Evolutionary conservation across 2,329 filamentous ascomycete genomes (phyloP), one percentile per base, ranked within the genome.

Genomic region (Cladophialophora bantiana): DNA sequence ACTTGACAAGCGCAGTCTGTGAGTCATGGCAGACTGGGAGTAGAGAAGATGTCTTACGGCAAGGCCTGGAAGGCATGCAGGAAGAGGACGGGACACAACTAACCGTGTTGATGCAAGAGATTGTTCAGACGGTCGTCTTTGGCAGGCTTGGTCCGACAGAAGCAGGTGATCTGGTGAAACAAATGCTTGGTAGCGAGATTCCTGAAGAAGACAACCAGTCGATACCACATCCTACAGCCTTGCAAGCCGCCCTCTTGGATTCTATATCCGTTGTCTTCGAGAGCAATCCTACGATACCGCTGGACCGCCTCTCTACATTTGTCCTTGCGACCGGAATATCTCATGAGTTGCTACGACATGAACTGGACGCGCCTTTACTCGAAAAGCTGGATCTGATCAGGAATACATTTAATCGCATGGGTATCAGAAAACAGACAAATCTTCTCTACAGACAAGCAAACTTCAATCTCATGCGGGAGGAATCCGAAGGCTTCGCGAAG

Each of bases 401-500:
- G 58, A 88, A 90, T n/a, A 94, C 90, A 5, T 99, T 98, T 77
- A 84, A 86, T 65, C 90, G 90, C 71, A 88, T 95, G 76, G 90
- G 90, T 15, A 93, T 97, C 71, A 89, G 94, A 63, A 93, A 96
- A 75, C 91, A 94, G 57, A 99, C 95, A 7, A 96, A 97, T 73
- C 84, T 95, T 4, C 85, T 99, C 0, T 99, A 99, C 78, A 90
- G 94, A 67, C 95, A 98, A 79, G 93, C 94, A 13, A 98, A 97
- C 78, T 98, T 97, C 83, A 99, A 99, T 74, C 82, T 99, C 7
- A 83, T 99, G 20, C 89, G 95, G 53, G 95, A 99, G 80, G 95
- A 99, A 79, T 93, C 93, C 0, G 95, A 99, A 79, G 95, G 96
- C 48, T 99, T 97, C 76, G 94, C 95, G 0, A 99, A 99, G 78